Percentiles rank a stretch among this genome's conserved stretches.
These are phyloP conservation scores for Edaphochlamys debaryana DNA, from an alignment of 139 green algal species.

Conservation along the genomic window DNA sequence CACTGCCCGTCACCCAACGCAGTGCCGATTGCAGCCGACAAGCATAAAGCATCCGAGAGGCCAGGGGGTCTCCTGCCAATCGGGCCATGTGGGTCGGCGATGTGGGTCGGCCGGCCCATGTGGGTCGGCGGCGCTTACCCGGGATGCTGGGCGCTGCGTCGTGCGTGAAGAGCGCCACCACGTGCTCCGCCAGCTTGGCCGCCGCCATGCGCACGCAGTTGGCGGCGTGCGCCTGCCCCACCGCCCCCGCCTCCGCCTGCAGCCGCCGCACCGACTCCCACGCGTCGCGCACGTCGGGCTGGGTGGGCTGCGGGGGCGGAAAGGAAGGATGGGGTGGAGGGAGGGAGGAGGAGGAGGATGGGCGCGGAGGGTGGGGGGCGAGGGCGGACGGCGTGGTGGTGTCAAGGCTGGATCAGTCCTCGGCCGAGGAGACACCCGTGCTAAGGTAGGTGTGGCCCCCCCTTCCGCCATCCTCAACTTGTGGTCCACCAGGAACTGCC, in stretches of 20 bases:
- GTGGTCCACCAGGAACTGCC: too few species aligned
- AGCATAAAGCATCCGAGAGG: too few species aligned
- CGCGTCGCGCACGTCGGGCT: conserved; percentile 24
- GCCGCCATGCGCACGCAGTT: conserved; percentile 31
- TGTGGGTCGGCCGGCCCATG: too few species aligned
- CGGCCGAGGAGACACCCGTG: too few species aligned
- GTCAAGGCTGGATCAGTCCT: neutral
- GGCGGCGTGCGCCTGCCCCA: conserved; percentile 1
- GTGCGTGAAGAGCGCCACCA: conserved; percentile 38
- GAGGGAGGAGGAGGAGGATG: neutral
- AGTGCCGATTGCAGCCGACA: too few species aligned
- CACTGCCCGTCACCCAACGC: too few species aligned
- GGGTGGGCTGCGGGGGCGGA: neutral
- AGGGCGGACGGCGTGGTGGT: neutral
- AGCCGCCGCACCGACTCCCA: conserved; percentile 38
- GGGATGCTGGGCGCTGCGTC: conserved; percentile 35
- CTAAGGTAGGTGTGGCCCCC: too few species aligned
- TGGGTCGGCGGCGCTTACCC: too few species aligned
- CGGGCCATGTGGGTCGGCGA: too few species aligned
- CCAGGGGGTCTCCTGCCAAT: too few species aligned
- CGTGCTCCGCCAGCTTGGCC: conserved; percentile 45
- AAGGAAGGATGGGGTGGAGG: neutral
- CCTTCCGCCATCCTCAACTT: too few species aligned
- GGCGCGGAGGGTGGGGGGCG: neutral
- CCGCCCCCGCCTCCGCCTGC: neutral